Percentiles rank a stretch among this genome's conserved stretches.
phyloP scores from a whole-genome alignment of 345 rosid species.

The Eucalyptus polyanthemos region DNA sequence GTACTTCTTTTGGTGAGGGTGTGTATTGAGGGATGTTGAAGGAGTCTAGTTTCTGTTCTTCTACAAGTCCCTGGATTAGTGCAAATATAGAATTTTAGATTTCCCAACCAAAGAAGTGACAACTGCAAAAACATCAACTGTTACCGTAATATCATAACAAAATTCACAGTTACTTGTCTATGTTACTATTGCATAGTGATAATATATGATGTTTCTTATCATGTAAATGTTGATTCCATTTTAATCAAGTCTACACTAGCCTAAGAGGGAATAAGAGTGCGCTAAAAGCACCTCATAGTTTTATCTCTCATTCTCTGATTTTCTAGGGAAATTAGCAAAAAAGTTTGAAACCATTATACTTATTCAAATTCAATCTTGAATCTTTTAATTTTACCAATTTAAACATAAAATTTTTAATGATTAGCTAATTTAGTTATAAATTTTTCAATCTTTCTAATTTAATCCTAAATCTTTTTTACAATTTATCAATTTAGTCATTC shows the following conservation, averaged over 20 bases:
- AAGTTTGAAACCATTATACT: not conserved
- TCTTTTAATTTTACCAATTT: too few species aligned
- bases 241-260: not conserved
- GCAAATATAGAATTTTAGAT: not conserved
- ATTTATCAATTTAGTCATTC: too few species aligned
- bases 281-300: not conserved
- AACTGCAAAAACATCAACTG: not conserved
- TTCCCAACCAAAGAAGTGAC: not conserved
- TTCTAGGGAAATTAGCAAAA: not conserved
- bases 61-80: constrained; percentile 22
- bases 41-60: constrained; percentile 23
- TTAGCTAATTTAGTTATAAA: too few species aligned
- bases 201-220: not conserved
- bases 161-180: not conserved
- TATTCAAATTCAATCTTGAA: accelerated
- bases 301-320: not conserved
- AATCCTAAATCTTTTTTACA: too few species aligned
- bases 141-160: not conserved
- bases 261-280: not conserved
- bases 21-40: constrained; percentile 42
- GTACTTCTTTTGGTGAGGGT: constrained; percentile 34
- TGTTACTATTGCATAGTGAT: not conserved
- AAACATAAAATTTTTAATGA: too few species aligned
- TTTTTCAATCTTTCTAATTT: too few species aligned
- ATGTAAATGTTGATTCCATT: not conserved